Base-by-base conservation (phyloP, 257 asterid genomes). In the Oldenlandia corymbosa region DNA sequence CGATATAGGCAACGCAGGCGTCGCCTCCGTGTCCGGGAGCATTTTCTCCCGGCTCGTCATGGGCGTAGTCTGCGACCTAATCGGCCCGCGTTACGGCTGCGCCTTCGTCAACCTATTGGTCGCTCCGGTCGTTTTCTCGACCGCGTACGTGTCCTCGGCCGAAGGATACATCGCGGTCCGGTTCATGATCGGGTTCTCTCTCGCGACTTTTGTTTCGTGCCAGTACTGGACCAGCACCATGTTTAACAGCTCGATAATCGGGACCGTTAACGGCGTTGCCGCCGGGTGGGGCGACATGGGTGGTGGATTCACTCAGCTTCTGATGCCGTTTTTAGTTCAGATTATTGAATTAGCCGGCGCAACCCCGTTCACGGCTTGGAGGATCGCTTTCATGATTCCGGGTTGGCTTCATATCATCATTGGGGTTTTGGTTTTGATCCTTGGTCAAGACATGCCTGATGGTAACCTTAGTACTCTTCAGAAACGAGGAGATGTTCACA, bases 261-360 rank as follows among this genome's bases (percentile, higher is more conserved):
- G 87, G 7, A 64, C 67, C 9, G 87, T 78, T 47, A 84, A 81
- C 1, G 90, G 90, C 2, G 73, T 80, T 5, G 87, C 87, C 0
- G 90, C 75, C 0, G 90, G 87, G 3, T 84, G 90, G 91, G 87
- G 85, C 61, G 78, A 81, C 2, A 84, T 81, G 85, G 87, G 87
- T 0, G 90, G 87, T 18, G 88, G 91, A 5, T 69, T 69, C 4
- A 84, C 91, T 10, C 91, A 84, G 49, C 79, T 81, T 65, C 67
- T 81, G 3, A 81, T 84, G 91, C 91, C 91, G 0, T 48, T 84
- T 64, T 82, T 84, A 13, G 75, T 47, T 41, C 79, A 79, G 2
- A 61, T 75, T 3, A 75, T 84, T 12, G 67, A 26, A 45, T 31
- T 30, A 9, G 28, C 61, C 0, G 91, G 91, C 16, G 63, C 91